These are phyloP conservation scores for Carex pumila DNA, from an alignment of 176 grass and related monocot genomes.

Conservation along the genomic window DNA sequence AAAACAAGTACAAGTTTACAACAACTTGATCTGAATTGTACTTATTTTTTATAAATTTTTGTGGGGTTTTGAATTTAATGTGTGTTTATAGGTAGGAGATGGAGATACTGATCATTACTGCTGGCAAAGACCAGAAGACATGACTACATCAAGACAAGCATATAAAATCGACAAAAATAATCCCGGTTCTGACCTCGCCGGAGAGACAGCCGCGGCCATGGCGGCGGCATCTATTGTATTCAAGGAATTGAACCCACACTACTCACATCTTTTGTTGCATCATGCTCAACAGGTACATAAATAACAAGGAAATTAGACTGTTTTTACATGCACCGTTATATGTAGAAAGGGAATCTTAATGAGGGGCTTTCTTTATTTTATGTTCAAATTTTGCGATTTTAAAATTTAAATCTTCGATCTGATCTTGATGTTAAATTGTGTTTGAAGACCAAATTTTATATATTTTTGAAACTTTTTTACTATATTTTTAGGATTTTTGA, in stretches of 20 bases:
- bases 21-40: neutral
- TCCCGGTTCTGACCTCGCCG: slow-evolving; percentile 77
- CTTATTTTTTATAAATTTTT: neutral
- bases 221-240: slow-evolving; percentile 77
- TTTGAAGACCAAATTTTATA: too few species aligned
- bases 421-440: too few species aligned
- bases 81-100: slow-evolving; percentile 73
- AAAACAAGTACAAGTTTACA: neutral
- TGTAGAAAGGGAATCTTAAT: too few species aligned
- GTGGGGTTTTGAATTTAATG: neutral
- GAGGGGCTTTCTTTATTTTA: too few species aligned
- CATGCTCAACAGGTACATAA: slow-evolving; percentile 59
- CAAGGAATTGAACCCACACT: slow-evolving; percentile 52
- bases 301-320: neutral
- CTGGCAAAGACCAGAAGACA: slow-evolving; percentile 93
- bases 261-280: slow-evolving; percentile 63
- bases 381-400: too few species aligned
- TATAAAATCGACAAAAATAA: slow-evolving; percentile 75
- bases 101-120: slow-evolving; percentile 95
- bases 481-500: too few species aligned
- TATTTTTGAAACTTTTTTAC: too few species aligned
- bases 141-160: slow-evolving; percentile 87
- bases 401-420: too few species aligned
- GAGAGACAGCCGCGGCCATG: slow-evolving; percentile 76
- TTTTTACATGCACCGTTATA: neutral